Evolutionary conservation across 2,329 filamentous ascomycete species (phyloP).

Genomic region (Trichoderma aggressivum): DNA sequence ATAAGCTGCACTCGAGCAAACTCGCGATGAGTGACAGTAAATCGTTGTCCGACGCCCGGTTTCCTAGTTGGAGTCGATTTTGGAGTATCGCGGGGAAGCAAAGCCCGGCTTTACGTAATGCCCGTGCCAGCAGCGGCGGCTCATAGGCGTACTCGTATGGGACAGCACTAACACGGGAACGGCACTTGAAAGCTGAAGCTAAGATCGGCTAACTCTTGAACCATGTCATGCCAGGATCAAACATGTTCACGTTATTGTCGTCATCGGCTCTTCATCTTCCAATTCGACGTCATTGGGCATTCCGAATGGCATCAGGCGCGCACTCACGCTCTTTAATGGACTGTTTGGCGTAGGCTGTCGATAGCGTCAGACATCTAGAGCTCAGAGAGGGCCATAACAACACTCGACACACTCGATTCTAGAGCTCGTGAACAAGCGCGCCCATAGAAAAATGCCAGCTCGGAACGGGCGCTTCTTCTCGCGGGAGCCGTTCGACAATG

Average conservation of each 20-base stretch:
- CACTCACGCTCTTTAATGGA: background rate
- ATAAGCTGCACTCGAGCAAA: background rate
- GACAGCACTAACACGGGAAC: background rate
- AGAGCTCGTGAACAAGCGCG: background rate
- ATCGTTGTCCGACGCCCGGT: background rate
- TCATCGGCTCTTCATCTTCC: background rate
- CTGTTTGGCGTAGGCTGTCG: background rate
- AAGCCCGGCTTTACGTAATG: background rate
- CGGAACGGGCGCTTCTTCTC: conserved; percentile 16
- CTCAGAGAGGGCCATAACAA: background rate
- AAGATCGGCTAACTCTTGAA: background rate
- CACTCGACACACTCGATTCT: background rate
- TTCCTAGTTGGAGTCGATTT: background rate
- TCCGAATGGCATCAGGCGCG: background rate
- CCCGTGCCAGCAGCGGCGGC: too few species aligned
- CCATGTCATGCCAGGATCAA: background rate
- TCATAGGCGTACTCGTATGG: too few species aligned
- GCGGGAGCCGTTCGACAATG: conserved; percentile 15
- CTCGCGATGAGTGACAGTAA: background rate
- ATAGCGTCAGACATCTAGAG: background rate
- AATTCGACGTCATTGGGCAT: background rate
- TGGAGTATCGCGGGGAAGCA: background rate
- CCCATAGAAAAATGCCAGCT: background rate
- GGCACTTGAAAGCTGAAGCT: conserved; percentile 2
- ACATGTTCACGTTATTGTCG: background rate